phyloP scores from a whole-genome alignment of 306 rosid species.

The Lathyrus oleraceus region DNA sequence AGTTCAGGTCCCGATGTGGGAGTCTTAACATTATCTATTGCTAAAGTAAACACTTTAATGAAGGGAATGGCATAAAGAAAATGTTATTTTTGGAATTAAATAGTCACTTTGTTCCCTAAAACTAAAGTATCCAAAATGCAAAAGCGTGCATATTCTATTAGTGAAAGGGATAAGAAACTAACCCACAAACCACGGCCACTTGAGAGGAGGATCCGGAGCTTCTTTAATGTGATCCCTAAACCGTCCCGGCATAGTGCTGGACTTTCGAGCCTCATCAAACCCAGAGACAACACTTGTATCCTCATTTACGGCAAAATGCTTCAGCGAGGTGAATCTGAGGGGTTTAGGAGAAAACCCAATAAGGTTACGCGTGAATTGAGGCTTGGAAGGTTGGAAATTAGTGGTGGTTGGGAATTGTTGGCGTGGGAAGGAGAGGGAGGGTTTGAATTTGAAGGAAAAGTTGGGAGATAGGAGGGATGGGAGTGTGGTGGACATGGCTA shows the following conservation, averaged over 20 bases:
- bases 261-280: slow-evolving; percentile 50
- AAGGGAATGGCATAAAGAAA: slow-evolving; percentile 6
- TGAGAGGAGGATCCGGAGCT: slow-evolving; percentile 67
- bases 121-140: neutral
- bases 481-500: slow-evolving; percentile 51
- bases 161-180: slow-evolving; percentile 10
- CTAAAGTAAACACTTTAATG: neutral
- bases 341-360: slow-evolving; percentile 39
- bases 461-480: slow-evolving; percentile 44
- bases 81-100: neutral
- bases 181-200: slow-evolving; percentile 92
- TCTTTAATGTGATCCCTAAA: slow-evolving; percentile 68
- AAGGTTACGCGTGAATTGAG: slow-evolving; percentile 24
- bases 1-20: no score
- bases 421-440: slow-evolving; percentile 24
- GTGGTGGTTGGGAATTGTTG: slow-evolving; percentile 31
- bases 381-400: slow-evolving; percentile 36
- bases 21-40: no score
- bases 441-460: slow-evolving; percentile 49
- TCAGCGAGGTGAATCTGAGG: slow-evolving; percentile 34
- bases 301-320: slow-evolving; percentile 40
- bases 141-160: neutral
- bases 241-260: slow-evolving; percentile 79
- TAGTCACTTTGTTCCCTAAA: neutral
- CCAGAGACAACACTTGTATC: slow-evolving; percentile 14